Base-by-base conservation (phyloP, 768 basidiomycete species). In the Ramaria sp. region DNA sequence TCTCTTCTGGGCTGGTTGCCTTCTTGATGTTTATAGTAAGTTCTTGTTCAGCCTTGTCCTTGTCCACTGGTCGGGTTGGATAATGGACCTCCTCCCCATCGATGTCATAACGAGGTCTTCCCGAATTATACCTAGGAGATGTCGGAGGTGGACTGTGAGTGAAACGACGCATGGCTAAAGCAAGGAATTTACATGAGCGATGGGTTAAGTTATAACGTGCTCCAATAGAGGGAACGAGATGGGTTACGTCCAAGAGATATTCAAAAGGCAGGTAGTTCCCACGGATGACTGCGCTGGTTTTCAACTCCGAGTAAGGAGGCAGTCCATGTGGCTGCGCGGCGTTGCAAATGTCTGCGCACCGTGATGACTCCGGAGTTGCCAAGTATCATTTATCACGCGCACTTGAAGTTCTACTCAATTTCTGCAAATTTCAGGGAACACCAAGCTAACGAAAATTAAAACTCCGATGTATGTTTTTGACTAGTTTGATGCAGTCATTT, bases 1-100 rank as follows among this genome's bases (percentile, higher is more conserved):
- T 80, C 73, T 98, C 96, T 49, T 99, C 96, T 39, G 91, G 74
- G 64, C 80, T 92, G 5, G 94, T 97, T 3, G 96, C 96, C 67
- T 99, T 99, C 78, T 99, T 99, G 69, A 99, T 94, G 65, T 95
- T 93, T 32, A 94, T 76, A 16, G 84, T 83, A 16, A 99, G 80
- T 67, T 98, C 96, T 52, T 84, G 78, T 67, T 99, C 96, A 44
- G 92, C 93, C 74, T 93, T 96, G 65, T 98, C 96, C 74, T 90
- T 97, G 73, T 98, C 95, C 24, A 99, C 96, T 25, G 95, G 95
- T 56, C 95, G 81, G 28, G 95, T 97, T 27, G 95, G 95, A 69
- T 91, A 92, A 67, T 96, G 92, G 57, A 89, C 78, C 28, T 78
- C 76, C 61, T 89, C 89, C 52, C 85, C 84, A 60, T 88, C 87